Evolutionary conservation across 2,329 filamentous ascomycete species (phyloP), one percentile per base, ranked within the genome.

Genomic region (Fusarium sp.): DNA sequence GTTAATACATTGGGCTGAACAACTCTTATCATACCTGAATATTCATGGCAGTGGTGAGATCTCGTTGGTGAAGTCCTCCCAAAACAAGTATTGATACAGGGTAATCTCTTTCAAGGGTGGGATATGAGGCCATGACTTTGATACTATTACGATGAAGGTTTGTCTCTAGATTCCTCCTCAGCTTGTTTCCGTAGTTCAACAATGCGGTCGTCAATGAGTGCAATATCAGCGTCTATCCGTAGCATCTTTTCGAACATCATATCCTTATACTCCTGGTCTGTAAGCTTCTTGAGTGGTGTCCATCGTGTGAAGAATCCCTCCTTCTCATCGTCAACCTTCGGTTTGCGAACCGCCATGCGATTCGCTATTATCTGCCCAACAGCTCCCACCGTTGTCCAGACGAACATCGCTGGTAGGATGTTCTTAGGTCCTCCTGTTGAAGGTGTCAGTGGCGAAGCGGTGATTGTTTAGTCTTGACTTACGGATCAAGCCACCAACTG

Each of bases 131-230:
- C 9, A 6, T 52, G 12, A 14, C 27, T 20, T 27, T 30, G 40
- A 16, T 71, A 18, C 57, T 52, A 59, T 69, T 50, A 50, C 34
- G 34, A 45, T 38, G 51, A 62, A 30, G 59, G 49, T 45, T 42
- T 63, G 56, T 68, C 58, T 29, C 34, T 50, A 49, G 57, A 44
- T 46, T 69, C 44, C 32, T 62, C 46, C 46, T 69, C 29, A 27
- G 58, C 60, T 40, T 64, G 63, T 45, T 73, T 55, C 47, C 67
- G 70, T 22, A 84, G 55, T 46, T 80, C 78, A 3, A 77, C 86
- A 71, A 96, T 92, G 75, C 89, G 89, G 57, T 95, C 93, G 74
- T 96, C 92, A 38, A 95, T 84, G 8, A 96, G 79, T 0, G 92
- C 90, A 78, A 96, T 94, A 66, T 95, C 91, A 2, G 88, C 91